A percentile compares a stretch with the other conserved stretches of the same genome.
Evolutionary conservation across 345 rosid species (phyloP).

Genomic region (Brassica napus): Da-Ae NC_063439.1:24556001-24556500

Average conservation of each 20-base stretch:
- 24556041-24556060: conserved; percentile 83
- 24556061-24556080: conserved; percentile 93
- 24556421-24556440: not conserved
- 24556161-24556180: conserved; percentile 89
- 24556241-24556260: not conserved
- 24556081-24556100: conserved; percentile 79
- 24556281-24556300: not conserved
- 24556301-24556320: not conserved
- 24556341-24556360: not conserved
- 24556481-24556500: not conserved
- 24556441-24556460: not conserved
- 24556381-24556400: too few relatives aligned
- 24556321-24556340: not conserved
- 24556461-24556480: too few relatives aligned
- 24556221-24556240: conserved; percentile 57
- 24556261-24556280: not conserved
- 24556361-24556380: not conserved
- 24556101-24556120: conserved; percentile 90
- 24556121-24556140: conserved; percentile 89
- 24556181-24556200: conserved; percentile 89
- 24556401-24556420: too few relatives aligned
- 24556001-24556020: conserved; percentile 90
- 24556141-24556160: conserved; percentile 90
- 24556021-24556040: conserved; percentile 50
- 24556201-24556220: conserved; percentile 82